phyloP scores from a whole-genome alignment of 169 alveolate genomes.

The Eimeria brunetti region DNA sequence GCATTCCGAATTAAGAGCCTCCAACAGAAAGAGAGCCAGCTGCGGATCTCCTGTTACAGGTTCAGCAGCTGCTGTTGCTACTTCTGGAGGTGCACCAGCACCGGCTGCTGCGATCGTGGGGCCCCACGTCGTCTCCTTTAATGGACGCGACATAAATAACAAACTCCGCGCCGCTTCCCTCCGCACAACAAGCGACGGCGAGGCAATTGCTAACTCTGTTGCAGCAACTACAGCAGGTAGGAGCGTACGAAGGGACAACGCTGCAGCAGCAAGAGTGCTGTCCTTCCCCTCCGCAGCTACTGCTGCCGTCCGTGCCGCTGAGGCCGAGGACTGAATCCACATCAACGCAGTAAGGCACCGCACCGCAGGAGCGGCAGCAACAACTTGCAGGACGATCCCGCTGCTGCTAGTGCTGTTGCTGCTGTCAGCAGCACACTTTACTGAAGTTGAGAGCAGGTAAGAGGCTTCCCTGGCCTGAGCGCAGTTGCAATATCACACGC shows the following conservation, averaged over 20 bases:
- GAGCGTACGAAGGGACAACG: constrained; percentile 44
- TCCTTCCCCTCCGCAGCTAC: not conserved
- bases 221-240: constrained; percentile 52
- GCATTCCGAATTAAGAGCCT: constrained; percentile 40
- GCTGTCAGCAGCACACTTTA: not conserved
- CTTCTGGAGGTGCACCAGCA: constrained; percentile 36
- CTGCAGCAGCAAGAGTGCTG: constrained; percentile 29
- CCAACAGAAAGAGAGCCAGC: constrained; percentile 40
- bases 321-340: constrained; percentile 23
- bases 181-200: constrained; percentile 46
- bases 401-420: constrained; percentile 40
- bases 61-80: constrained; percentile 37
- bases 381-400: constrained; percentile 23
- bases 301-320: not conserved
- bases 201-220: constrained; percentile 34
- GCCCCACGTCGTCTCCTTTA: constrained; percentile 25
- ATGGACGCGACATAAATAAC: constrained; percentile 15
- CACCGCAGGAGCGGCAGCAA: constrained; percentile 38
- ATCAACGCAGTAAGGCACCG: constrained; percentile 64
- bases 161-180: constrained; percentile 53
- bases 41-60: constrained; percentile 66
- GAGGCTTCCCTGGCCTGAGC: constrained; percentile 49
- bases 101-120: constrained; percentile 30
- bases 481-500: not conserved
- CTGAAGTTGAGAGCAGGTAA: constrained; percentile 1